Evolutionary conservation across 768 basidiomycete species (phyloP).

Genomic region (Lactarius hengduanensis): DNA sequence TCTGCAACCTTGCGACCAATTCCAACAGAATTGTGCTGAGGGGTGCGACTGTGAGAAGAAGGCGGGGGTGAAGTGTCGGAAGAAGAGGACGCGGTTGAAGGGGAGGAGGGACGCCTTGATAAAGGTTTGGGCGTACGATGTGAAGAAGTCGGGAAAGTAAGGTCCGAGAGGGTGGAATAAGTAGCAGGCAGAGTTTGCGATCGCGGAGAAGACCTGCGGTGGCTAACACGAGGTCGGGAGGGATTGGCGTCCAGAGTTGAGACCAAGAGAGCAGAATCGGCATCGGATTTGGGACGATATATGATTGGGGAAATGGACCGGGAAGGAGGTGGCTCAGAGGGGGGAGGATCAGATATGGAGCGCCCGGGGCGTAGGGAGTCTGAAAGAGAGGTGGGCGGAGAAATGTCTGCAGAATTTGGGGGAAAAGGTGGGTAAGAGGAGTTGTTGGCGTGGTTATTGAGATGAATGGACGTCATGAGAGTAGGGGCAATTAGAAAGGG

Average conservation of each 20-base stretch:
- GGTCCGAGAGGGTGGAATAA: constrained; percentile 18
- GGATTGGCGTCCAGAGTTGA: constrained; percentile 17
- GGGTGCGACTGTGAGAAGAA: constrained; percentile 37
- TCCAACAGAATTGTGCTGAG: constrained; percentile 37
- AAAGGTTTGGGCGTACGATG: constrained; percentile 24
- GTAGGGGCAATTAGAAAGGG: background rate
- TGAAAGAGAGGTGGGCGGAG: constrained; percentile 20
- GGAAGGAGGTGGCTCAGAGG: constrained; percentile 18
- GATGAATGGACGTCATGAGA: constrained; percentile 19
- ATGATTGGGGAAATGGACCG: constrained; percentile 14
- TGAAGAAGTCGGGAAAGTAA: constrained; percentile 22
- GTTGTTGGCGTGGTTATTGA: background rate
- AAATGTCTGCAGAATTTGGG: constrained; percentile 22
- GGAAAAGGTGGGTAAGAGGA: constrained; percentile 10
- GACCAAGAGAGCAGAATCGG: constrained; percentile 13
- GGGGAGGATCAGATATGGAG: constrained; percentile 15
- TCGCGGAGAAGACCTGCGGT: constrained; percentile 21
- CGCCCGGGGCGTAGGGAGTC: constrained; percentile 6
- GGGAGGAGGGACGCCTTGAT: constrained; percentile 27
- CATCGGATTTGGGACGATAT: constrained; percentile 21
- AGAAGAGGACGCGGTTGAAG: constrained; percentile 37
- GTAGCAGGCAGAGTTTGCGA: constrained; percentile 19
- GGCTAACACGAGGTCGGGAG: constrained; percentile 20
- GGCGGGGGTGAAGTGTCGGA: constrained; percentile 36
- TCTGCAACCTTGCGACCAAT: constrained; percentile 84